Evolutionary conservation across 306 rosid species (phyloP).

Genomic region (Acmispon strigosus): DNA sequence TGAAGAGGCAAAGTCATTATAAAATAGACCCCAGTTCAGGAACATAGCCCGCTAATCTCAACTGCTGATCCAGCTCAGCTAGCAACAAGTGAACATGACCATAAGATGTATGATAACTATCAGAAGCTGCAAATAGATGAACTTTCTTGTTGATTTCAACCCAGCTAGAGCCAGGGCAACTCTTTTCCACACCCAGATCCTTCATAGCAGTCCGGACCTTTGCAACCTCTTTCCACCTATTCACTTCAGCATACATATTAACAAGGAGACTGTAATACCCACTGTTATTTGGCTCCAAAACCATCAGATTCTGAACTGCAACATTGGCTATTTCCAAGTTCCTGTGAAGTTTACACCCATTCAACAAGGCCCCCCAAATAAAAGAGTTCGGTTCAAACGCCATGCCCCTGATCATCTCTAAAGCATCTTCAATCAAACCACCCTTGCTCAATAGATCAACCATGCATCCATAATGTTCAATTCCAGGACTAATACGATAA

Average conservation of each 20-base stretch:
- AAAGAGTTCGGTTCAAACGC: slow-evolving; percentile 44
- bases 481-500: slow-evolving; percentile 41
- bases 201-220: slow-evolving; percentile 56
- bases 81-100: slow-evolving; percentile 39
- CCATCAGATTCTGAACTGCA: slow-evolving; percentile 41
- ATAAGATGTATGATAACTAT: slow-evolving; percentile 46
- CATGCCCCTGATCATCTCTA: slow-evolving; percentile 57
- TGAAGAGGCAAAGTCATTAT: slow-evolving; percentile 1
- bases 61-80: slow-evolving; percentile 45
- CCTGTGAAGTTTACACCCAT: slow-evolving; percentile 64
- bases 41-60: slow-evolving; percentile 41
- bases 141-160: slow-evolving; percentile 48
- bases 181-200: slow-evolving; percentile 61
- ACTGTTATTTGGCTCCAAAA: slow-evolving; percentile 61
- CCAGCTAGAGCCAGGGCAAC: slow-evolving; percentile 75
- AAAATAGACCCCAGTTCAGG: slow-evolving; percentile 27
- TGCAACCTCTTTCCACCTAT: slow-evolving; percentile 59
- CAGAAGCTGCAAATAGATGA: slow-evolving; percentile 61
- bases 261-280: slow-evolving; percentile 60
- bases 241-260: slow-evolving; percentile 60
- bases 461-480: slow-evolving; percentile 84
- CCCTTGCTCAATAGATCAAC: slow-evolving; percentile 75
- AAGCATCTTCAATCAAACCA: slow-evolving; percentile 66
- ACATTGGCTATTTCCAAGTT: slow-evolving; percentile 52
- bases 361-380: slow-evolving; percentile 80